Conservation (phyloP, 805 yeast species). For the Lachancea meyersii region DNA sequence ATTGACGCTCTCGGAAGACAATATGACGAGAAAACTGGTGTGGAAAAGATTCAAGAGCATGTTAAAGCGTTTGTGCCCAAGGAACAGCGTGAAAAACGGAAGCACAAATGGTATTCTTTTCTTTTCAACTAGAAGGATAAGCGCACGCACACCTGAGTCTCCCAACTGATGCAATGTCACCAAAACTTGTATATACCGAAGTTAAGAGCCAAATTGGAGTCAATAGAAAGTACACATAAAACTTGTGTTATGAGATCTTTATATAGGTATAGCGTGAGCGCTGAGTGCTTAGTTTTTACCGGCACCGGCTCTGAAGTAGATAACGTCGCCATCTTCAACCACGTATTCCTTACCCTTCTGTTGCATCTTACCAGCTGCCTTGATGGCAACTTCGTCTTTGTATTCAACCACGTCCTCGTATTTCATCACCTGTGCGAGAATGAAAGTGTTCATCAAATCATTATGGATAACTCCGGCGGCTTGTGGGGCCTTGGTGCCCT, state of each 20-base stretch:
- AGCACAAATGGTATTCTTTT: constrained; percentile 49
- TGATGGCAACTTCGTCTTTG: constrained; percentile 76
- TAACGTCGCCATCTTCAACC: constrained; percentile 91
- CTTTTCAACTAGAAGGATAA: constrained; percentile 19
- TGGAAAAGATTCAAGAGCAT: constrained; percentile 67
- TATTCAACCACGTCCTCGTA: constrained; percentile 70
- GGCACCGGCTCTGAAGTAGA: constrained; percentile 90
- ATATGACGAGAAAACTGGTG: constrained; percentile 72
- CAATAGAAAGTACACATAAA: neutral
- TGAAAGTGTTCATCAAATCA: constrained; percentile 90
- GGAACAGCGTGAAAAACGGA: constrained; percentile 59
- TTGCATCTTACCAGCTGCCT: constrained; percentile 81
- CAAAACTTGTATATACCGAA: too few relatives aligned
- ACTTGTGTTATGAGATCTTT: neutral
- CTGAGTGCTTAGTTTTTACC: constrained; percentile 55
- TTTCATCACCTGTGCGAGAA: constrained; percentile 88
- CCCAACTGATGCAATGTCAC: too few relatives aligned
- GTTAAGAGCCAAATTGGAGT: neutral
- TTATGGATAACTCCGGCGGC: constrained; percentile 98
- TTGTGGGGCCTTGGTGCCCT: constrained; percentile 91
- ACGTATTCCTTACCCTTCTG: constrained; percentile 93
- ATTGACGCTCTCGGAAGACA: constrained; percentile 93
- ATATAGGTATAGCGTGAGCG: neutral
- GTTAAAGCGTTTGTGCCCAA: constrained; percentile 70
- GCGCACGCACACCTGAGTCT: too few relatives aligned